Evolutionary conservation across 257 asterid species (phyloP), one percentile per base, ranked within the genome.

Genomic region (Solanum chmielewskii): DNA sequence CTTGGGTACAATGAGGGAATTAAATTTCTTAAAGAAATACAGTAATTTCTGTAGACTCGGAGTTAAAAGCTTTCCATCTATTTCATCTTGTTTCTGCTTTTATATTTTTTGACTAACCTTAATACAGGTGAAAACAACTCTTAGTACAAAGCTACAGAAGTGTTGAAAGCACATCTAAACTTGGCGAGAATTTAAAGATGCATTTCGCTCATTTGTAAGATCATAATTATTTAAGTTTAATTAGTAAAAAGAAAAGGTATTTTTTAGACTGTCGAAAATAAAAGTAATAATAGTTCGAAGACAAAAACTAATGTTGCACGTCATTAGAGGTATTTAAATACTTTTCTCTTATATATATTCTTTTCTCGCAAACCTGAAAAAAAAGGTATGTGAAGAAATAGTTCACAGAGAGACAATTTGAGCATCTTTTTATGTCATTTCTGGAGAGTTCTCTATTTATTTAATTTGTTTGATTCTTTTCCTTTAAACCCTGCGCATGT

Each of bases 211-310:
- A 1, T 52, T 52, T 52, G 10, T 18, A 52, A 52, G 10, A 6
- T 52, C 4, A 4, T 2, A 18, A 18, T 52, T 52, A 2, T 52
- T 52, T 52, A 52, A 52, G 4, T 52, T 52, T 52, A 52, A 23
- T 16, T 52, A 52, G 23, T 52, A 1, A 52, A 52, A 23, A 0
- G 6, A 6, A 7, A 0, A 0, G 0, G 16, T 52, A 1, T 52
- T 52, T 52, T 52, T 52, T 6, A 52, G 1, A 0, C 10, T 2
- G 4, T 52, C 62, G 0, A 0, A 52, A 0, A 52, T 52, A 16
- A 52, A 52, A 52, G 4, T 52, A 16, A 52, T 16, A 16, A 16
- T 6, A 15, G 0, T 49, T 49, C 0, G 4, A 1, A 52, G 0
- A 16, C 18, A 16, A 52, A 52, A 52, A 37, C 10, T 52, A 16